Evolutionary conservation across 352 stramenopile species (phyloP), one percentile per base, ranked within the genome.

Genomic region (Lagenidium sp.): DNA sequence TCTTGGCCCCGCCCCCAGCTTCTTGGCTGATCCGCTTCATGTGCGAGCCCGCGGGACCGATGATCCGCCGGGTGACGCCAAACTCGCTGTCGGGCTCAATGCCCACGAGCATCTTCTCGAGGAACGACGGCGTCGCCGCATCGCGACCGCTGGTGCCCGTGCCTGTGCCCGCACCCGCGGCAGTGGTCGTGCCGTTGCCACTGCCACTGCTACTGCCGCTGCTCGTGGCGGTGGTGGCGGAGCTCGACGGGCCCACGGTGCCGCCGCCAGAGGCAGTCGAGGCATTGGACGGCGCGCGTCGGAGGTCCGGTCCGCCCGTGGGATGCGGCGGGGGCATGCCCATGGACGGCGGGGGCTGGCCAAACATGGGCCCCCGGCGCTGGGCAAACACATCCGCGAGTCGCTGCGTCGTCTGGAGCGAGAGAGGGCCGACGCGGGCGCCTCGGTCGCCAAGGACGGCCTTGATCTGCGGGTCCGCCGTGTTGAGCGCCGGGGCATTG

Each of bases 41-140:
- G 42, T 94, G 73, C 4, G 75, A 80, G 4, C 79, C 82, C 0
- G 60, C 66, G 15, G 74, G 79, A 4, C 82, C 82, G 40, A 94
- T 90, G 42, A 94, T 88, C 22, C 79, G 76, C 1, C 79, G 77
- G 18, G 79, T 90, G 25, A 91, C 79, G 8, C 74, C 71, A 56
- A 94, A 94, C 22, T 92, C 82, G 41, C 53, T 82, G 36, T 94
- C 82, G 12, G 84, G 79, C 28, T 94, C 82, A n/a, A 94, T 92
- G 0, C 79, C 82, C 15, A 94, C 79, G 6, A 82, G 41, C 41
- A 94, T 56, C 31, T 88, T 91, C 39, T 94, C 69, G 21, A 83
- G 22, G 23, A 87, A 74, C 0, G 53, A 55, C 11, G n/a, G n/a
- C n/a, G 53, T 44, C 2, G 57, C 41, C 8, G 19, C 19, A 2